phyloP scores from a whole-genome alignment of 225 moss, liverwort and hornwort species.

The Bryum argenteum region DNA sequence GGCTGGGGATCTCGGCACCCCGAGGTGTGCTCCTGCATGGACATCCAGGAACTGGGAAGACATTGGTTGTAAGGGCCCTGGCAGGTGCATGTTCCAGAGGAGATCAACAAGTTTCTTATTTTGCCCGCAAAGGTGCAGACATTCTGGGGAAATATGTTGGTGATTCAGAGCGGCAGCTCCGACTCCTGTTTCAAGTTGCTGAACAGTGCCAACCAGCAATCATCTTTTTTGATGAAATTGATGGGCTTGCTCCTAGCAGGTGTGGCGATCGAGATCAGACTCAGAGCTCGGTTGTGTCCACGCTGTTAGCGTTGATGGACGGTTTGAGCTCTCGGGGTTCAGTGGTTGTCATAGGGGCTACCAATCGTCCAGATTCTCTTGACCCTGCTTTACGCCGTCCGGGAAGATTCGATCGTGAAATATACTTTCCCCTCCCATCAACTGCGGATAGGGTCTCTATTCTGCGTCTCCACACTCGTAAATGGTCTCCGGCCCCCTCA shows the following conservation, averaged over 20 bases:
- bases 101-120: constrained; percentile 74
- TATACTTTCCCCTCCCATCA: constrained; percentile 80
- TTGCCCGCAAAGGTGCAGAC: constrained; percentile 87
- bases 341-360: constrained; percentile 86
- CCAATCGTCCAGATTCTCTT: constrained; percentile 84
- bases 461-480: constrained; percentile 73
- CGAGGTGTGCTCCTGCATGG: constrained; percentile 86
- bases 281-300: constrained; percentile 87
- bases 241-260: constrained; percentile 91
- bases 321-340: constrained; percentile 81
- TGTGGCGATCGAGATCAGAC: constrained; percentile 84
- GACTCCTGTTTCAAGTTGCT: constrained; percentile 82
- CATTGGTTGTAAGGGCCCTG: constrained; percentile 77
- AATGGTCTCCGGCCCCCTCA: constrained; percentile 72
- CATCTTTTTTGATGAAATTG: constrained; percentile 89
- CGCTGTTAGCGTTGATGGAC: constrained; percentile 82
- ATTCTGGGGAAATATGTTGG: constrained; percentile 87
- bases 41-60: constrained; percentile 88
- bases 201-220: constrained; percentile 84
- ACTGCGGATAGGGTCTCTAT: constrained; percentile 69
- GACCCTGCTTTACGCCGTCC: constrained; percentile 88
- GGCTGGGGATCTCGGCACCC: constrained; percentile 75
- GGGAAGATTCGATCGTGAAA: constrained; percentile 85
- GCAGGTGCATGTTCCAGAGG: constrained; percentile 81
- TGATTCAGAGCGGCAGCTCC: constrained; percentile 82